Percentiles rank a stretch among this genome's conserved stretches.
Conservation (phyloP, 257 asterid genomes). For the Coffea eugenioides region DNA sequence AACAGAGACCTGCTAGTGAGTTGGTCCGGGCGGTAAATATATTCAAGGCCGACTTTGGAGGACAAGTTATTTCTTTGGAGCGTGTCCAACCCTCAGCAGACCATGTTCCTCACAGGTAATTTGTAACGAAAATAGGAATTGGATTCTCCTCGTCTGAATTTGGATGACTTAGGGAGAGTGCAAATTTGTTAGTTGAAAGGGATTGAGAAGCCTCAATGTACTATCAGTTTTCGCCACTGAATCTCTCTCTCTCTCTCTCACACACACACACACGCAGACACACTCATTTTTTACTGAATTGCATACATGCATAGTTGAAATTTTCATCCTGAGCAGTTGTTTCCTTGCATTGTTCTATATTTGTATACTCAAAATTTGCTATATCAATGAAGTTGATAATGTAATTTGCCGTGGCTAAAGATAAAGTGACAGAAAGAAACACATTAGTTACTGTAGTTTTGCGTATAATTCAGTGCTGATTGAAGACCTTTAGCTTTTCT, state of each 20-base stretch:
- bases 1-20: conserved; percentile 86
- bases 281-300: not conserved
- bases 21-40: conserved; percentile 85
- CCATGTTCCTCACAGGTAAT: conserved; percentile 96
- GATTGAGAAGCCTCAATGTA: not conserved
- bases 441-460: not conserved
- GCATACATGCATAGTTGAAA: not conserved
- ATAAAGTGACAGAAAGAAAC: not conserved
- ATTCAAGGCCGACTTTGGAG: conserved; percentile 97
- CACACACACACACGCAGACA: not conserved
- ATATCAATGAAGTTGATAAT: not conserved
- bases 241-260: not conserved
- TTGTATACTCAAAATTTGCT: not conserved
- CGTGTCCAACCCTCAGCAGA: conserved; percentile 95
- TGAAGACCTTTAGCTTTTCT: not conserved
- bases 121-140: not conserved
- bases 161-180: not conserved
- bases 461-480: not conserved
- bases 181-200: not conserved
- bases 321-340: not conserved
- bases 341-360: not conserved
- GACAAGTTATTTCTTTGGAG: conserved; percentile 73
- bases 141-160: not conserved
- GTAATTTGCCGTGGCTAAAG: not conserved
- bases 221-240: not conserved